Percentiles rank a stretch among this genome's conserved stretches.
phyloP scores from a whole-genome alignment of 2,329 filamentous ascomycete species.

The Hypoxylon rubiginosum region DNA sequence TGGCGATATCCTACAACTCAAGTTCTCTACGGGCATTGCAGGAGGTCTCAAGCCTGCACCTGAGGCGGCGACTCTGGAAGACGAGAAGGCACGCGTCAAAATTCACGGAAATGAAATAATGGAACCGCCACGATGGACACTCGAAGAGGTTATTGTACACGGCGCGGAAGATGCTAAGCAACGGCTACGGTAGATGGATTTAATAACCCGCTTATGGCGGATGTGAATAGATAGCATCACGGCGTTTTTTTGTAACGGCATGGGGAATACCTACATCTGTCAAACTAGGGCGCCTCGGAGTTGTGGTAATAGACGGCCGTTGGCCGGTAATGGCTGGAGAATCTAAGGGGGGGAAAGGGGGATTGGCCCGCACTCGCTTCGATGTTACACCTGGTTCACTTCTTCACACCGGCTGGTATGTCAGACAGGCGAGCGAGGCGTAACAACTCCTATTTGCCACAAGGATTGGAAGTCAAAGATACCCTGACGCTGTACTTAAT shows the following conservation, averaged over 20 bases:
- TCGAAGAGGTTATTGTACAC: conserved; percentile 83
- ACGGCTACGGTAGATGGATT: conserved; percentile 70
- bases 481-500: conserved; percentile 43
- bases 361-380: conserved; percentile 48
- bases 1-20: conserved; percentile 91
- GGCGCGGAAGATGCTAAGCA: conserved; percentile 83
- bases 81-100: conserved; percentile 76
- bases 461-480: conserved; percentile 40
- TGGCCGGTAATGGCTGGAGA: conserved; percentile 44
- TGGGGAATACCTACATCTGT: conserved; percentile 38
- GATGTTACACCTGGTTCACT: conserved; percentile 47
- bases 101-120: conserved; percentile 77
- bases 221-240: conserved; percentile 44
- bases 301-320: conserved; percentile 46
- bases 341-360: conserved; percentile 18
- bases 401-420: conserved; percentile 45
- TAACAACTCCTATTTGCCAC: conserved; percentile 36
- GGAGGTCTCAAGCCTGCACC: conserved; percentile 85
- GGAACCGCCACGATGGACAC: conserved; percentile 81
- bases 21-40: conserved; percentile 96
- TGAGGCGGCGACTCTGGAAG: conserved; percentile 77
- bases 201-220: conserved; percentile 23
- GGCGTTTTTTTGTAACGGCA: conserved; percentile 50
- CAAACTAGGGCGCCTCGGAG: conserved; percentile 51
- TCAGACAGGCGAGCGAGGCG: conserved; percentile 38